Evolutionary conservation across 345 rosid species (phyloP), one percentile per base, ranked within the genome.

Genomic region (Atalantia buxifolia): DNA sequence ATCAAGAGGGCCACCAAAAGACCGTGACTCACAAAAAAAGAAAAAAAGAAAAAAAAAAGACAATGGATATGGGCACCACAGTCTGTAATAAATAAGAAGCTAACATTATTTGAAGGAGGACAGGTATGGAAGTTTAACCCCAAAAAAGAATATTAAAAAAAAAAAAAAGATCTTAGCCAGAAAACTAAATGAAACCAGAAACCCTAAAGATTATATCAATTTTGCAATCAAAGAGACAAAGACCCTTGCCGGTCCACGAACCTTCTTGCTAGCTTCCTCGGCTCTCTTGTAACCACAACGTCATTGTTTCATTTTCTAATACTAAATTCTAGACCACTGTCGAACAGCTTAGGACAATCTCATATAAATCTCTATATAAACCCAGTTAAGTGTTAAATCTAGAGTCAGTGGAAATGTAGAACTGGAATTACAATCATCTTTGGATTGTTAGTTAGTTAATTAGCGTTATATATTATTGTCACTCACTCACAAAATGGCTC

Each of bases 181-280:
- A 64, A 16, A 64, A 14, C 19, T 30, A 14, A 31, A 30, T 31
- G 68, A 31, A 64, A 64, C 33, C n/a, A 24, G 19, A 4, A 30
- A 7, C 31, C 24, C 30, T 9, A 27, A 24, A 65, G 24, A 64
- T 64, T 35, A 2, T 2, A 33, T 66, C 25, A 6, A 35, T 66
- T 33, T 33, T 19, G 45, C 69, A 18, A 66, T 66, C 69, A 33
- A 35, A 66, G 42, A 35, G 45, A 66, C 2, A 8, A 2, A 33
- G 69, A 33, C 16, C 25, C 9, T 66, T 33, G 12, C 42, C 40
- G 30, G 5, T 69, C 12, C 8, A 6, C 31, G 81, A 77, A 81
- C 14, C 66, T 81, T 78, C 84, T 22, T 42, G 72, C 53, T 59
- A 68, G 27, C 53, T 81, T 78, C 81, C 65, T 55, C 9, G 9